These are phyloP conservation scores for Zygoascus flipseniorum DNA, from an alignment of 805 yeast genomes.

Conservation along the genomic window DNA sequence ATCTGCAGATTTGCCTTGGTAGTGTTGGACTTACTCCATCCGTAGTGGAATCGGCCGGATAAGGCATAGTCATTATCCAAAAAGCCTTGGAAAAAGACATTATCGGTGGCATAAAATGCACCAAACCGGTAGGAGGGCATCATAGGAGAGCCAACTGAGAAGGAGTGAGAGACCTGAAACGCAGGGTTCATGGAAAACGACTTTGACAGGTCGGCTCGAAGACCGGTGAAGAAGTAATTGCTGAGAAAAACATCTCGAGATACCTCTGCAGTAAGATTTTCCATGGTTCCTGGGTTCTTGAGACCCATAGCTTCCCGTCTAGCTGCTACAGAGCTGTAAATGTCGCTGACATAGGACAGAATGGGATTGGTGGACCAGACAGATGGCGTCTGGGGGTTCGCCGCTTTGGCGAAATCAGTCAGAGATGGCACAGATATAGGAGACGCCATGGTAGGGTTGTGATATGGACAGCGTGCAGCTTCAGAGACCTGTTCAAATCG, in stretches of 20 bases:
- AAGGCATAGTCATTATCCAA: constrained; percentile 79
- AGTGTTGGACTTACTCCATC: constrained; percentile 72
- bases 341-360: constrained; percentile 68
- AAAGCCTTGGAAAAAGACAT: constrained; percentile 81
- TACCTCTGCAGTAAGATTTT: constrained; percentile 88
- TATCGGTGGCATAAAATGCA: constrained; percentile 81
- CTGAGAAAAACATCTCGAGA: constrained; percentile 84
- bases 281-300: constrained; percentile 89
- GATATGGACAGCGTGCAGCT: neutral
- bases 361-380: constrained; percentile 79
- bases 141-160: constrained; percentile 75
- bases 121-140: constrained; percentile 88
- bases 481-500: neutral
- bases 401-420: constrained; percentile 19
- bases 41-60: constrained; percentile 83
- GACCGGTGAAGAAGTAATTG: constrained; percentile 88
- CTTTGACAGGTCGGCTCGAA: constrained; percentile 93
- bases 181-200: constrained; percentile 86
- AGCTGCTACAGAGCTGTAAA: constrained; percentile 58
- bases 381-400: constrained; percentile 11
- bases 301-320: constrained; percentile 79
- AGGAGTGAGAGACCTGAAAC: constrained; percentile 93
- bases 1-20: constrained; percentile 84
- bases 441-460: neutral
- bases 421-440: constrained; percentile 15